Percentiles rank a stretch among this genome's conserved stretches.
Conservation (phyloP, 78 protist genomes). For the Isochrysis galbana region DNA sequence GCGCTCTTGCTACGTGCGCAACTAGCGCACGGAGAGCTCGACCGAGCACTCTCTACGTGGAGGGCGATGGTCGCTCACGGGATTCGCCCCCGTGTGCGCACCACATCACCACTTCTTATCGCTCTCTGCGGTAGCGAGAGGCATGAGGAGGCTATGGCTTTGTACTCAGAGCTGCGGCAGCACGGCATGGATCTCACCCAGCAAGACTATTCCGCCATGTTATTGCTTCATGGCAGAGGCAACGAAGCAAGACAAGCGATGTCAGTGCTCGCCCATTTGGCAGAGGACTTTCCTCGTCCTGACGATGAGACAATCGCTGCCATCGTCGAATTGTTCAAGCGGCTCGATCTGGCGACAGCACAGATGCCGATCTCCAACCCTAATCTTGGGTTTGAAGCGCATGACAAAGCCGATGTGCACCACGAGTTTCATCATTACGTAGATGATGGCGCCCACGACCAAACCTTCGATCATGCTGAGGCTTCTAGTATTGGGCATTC, state of each 20-base stretch:
- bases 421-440: too few species aligned
- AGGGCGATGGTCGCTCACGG: neutral
- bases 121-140: neutral
- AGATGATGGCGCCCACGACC: too few species aligned
- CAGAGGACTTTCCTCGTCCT: neutral
- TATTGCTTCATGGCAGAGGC: neutral
- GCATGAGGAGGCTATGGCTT: neutral
- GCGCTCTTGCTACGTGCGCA: neutral
- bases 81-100: neutral
- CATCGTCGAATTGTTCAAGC: neutral
- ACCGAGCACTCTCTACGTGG: neutral
- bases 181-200: neutral
- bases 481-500: too few species aligned
- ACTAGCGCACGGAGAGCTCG: neutral
- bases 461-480: too few species aligned
- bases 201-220: neutral
- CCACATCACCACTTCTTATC: neutral
- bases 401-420: too few species aligned
- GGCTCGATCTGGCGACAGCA: too few species aligned
- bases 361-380: too few species aligned
- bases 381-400: too few species aligned
- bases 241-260: neutral
- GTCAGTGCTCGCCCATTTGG: neutral
- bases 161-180: neutral
- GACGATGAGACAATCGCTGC: neutral